A percentile compares a stretch with the other conserved stretches of the same genome.
phyloP scores from a whole-genome alignment of 139 green algal genomes.

The Coelastrella sp. region DNA sequence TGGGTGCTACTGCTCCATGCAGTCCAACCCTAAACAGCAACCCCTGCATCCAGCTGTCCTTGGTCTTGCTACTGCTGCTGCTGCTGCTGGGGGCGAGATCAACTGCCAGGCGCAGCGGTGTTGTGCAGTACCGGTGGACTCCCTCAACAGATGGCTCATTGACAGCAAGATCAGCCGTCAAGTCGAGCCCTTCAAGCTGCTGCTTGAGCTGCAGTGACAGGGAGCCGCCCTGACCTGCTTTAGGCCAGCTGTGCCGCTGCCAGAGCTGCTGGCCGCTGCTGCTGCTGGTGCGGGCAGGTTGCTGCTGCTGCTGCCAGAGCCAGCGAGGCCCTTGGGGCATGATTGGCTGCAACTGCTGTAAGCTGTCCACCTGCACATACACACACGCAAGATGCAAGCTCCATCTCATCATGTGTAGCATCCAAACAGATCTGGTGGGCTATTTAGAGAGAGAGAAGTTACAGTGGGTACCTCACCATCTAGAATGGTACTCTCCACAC shows the following conservation, averaged over 20 bases:
- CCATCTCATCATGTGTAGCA: too few species aligned
- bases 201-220: slow-evolving; percentile 34
- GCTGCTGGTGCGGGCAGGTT: slow-evolving; percentile 29
- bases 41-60: neutral
- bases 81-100: slow-evolving; percentile 42
- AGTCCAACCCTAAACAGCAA: slow-evolving; percentile 42
- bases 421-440: too few species aligned
- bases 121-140: slow-evolving; percentile 16
- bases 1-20: slow-evolving; percentile 41
- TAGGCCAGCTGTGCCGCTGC: neutral
- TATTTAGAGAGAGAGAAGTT: too few species aligned
- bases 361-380: slow-evolving; percentile 18
- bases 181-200: slow-evolving; percentile 38
- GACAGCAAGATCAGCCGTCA: slow-evolving; percentile 43
- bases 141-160: slow-evolving; percentile 46
- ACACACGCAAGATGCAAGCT: neutral
- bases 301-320: neutral
- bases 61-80: slow-evolving; percentile 3
- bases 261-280: neutral
- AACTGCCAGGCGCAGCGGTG: slow-evolving; percentile 34
- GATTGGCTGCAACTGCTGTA: slow-evolving; percentile 34
- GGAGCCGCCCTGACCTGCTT: neutral
- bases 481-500: too few species aligned
- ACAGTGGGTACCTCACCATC: too few species aligned
- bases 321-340: slow-evolving; percentile 3